Evolutionary conservation across 305 asterid genomes (phyloP).

Genomic region (Euphrasia arctica): DNA sequence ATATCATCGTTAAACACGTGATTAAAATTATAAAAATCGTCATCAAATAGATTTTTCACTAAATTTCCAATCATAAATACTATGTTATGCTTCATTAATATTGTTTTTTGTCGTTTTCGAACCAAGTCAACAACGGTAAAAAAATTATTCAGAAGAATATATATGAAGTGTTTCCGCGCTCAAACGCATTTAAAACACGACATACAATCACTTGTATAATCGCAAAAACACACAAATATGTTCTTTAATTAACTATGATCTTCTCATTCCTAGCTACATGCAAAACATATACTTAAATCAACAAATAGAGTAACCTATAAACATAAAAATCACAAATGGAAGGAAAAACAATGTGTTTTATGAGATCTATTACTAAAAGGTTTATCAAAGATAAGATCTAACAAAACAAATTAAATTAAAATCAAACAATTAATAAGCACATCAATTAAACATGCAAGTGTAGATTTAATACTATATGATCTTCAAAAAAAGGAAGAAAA

Average conservation of each 20-base stretch:
- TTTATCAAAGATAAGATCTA: neutral
- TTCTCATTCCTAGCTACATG: neutral
- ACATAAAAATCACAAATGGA: neutral
- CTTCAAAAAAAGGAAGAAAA: neutral
- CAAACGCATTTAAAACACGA: conserved; percentile 7
- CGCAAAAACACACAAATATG: neutral
- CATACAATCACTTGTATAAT: neutral
- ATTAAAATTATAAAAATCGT: neutral
- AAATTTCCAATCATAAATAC: neutral
- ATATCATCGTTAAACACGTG: neutral
- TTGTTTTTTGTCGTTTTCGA: neutral
- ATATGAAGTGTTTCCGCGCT: neutral
- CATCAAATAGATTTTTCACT: neutral
- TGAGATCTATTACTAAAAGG: conserved; percentile 6
- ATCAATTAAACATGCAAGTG: neutral
- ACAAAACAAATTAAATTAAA: neutral
- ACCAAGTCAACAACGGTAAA: conserved; percentile 3
- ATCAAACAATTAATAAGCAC: neutral
- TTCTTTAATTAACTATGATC: neutral
- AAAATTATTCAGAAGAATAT: neutral
- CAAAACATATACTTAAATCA: neutral
- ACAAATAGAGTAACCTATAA: neutral
- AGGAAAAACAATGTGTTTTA: neutral
- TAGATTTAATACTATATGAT: neutral
- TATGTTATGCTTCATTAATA: neutral